Base-by-base conservation (phyloP, 2,329 filamentous ascomycete species). In the Pseudocercospora vitis region DNA sequence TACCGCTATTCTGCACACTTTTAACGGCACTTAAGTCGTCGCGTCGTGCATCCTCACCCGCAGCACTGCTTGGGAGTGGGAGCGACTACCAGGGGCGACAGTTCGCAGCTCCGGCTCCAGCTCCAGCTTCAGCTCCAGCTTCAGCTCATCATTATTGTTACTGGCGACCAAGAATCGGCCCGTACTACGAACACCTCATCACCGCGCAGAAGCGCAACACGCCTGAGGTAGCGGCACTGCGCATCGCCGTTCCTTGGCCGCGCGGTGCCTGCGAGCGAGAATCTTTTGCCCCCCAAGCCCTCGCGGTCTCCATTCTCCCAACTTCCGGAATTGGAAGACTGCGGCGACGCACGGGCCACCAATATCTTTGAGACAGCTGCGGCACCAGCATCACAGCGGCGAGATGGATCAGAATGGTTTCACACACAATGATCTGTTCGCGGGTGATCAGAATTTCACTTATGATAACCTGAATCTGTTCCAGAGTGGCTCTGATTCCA, bases 381-480 rank as follows among this genome's bases (percentile, higher is more conserved):
- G 52, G 19, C 31, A n/a, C 14, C 14, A 9, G 16, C 4, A 23
- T 42, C 45, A 37, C 18, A 49, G 39, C 32, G 26, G 37, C 33
- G 51, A 48, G 29, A 59, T 59, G 57, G 57, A 57, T 55, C 48
- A 49, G 21, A 39, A 66, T 54, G 66, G 57, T 32, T 65, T 62
- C 50, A 55, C 58, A 55, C 26, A 64, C 47, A 48, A 62, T 46
- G 45, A 58, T 53, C 44, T 68, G 56, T 68, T 65, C 54, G 61
- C 56, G 45, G 61, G 68, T 62, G 64, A 54, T 55, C 59, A 64
- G 8, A 48, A 29, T 44, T 64, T 62, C 59, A 61, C 62, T 59
- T 69, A 63, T 68, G 65, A 68, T 57, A 61, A 58, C 51, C 55
- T 61, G 52, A 62, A 58, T 55, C 49, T 63, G 32, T 67, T 66